Evolutionary conservation across 768 basidiomycete species (phyloP).

Genomic region (Xerocomellus chrysenteron): DNA sequence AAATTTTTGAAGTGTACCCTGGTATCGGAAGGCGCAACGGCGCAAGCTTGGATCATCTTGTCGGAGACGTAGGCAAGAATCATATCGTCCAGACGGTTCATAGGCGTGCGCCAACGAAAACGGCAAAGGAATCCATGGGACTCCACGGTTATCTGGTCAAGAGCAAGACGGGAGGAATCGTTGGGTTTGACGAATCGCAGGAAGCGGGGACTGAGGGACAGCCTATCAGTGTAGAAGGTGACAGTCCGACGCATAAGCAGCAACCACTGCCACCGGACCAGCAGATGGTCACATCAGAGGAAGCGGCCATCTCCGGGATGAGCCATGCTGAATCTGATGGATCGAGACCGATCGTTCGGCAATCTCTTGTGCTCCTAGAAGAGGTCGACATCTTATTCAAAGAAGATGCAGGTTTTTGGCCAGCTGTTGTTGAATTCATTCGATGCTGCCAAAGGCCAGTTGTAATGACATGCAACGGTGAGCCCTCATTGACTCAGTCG

Average conservation of each 20-base stretch:
- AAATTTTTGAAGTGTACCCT: constrained; percentile 95
- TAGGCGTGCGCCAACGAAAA: constrained; percentile 4
- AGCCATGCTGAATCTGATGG: constrained; percentile 11
- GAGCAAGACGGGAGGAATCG: constrained; percentile 1
- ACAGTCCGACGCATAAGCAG: constrained; percentile 2
- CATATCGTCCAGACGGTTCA: constrained; percentile 62
- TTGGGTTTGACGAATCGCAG: neutral
- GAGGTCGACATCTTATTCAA: constrained; percentile 93
- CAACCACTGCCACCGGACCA: constrained; percentile 1
- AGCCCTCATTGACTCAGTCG: constrained; percentile 14
- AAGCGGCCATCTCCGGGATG: neutral
- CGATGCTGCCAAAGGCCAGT: constrained; percentile 84
- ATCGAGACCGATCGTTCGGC: constrained; percentile 46
- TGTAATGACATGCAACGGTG: constrained; percentile 94
- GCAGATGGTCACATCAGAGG: constrained; percentile 1
- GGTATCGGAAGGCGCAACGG: constrained; percentile 90
- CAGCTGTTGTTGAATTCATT: constrained; percentile 77
- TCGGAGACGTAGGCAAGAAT: constrained; percentile 93
- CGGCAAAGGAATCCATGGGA: constrained; percentile 9
- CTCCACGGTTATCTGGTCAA: constrained; percentile 19
- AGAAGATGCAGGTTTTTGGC: constrained; percentile 86
- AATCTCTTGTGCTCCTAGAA: constrained; percentile 89
- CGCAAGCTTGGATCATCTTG: constrained; percentile 68
- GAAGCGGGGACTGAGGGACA: constrained; percentile 17
- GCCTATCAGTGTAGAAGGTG: constrained; percentile 25